Evolutionary conservation across 768 basidiomycete genomes (phyloP), one percentile per base, ranked within the genome.

Genomic region (Pluteus cervinus): DNA sequence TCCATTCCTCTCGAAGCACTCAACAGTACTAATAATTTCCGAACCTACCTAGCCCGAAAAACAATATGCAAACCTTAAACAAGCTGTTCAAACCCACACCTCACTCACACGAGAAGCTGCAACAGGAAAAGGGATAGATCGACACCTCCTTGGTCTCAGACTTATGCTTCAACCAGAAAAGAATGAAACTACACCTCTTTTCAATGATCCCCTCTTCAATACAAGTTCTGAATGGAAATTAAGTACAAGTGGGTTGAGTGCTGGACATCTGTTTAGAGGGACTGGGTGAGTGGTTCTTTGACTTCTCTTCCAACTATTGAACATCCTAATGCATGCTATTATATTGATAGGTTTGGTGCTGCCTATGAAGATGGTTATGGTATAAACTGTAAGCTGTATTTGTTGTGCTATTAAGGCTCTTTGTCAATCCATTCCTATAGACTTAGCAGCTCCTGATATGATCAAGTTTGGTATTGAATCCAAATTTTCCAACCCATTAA

Each of bases 381-480:
- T 1, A 84, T 96, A 49, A 94, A 89, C 55, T 97, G 91, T 91
- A 54, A 50, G 85, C 25, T 16, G 24, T 29, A 18, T 32, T 15
- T 43, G 20, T 11, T 10, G 36, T 33, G 32, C 7, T 26, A 2
- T 15, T 21, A 9, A 22, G 23, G 25, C 11, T 16, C 18, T 36
- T 8, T 30, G 16, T 38, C 11, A 18, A 45, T 26, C 38, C 18
- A 16, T 9, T 28, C 21, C 18, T 35, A 16, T 48, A 94, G 93
- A 96, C 58, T 73, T 94, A 41, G 75, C 86, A 40, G 88, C 81
- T 10, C 76, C 81, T 10, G 62, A 80, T 29, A 66, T 79, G 40
- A 68, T 98, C 53, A 93, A 91, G 58, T 92, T 96, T 61, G 92
- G 94, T 2, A 79, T 96, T 53, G 94, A 98, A 56, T 88, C 85